Evolutionary conservation across 495 filamentous ascomycete genomes (phyloP).

Genomic region (Pyrenula massariospora): DNA sequence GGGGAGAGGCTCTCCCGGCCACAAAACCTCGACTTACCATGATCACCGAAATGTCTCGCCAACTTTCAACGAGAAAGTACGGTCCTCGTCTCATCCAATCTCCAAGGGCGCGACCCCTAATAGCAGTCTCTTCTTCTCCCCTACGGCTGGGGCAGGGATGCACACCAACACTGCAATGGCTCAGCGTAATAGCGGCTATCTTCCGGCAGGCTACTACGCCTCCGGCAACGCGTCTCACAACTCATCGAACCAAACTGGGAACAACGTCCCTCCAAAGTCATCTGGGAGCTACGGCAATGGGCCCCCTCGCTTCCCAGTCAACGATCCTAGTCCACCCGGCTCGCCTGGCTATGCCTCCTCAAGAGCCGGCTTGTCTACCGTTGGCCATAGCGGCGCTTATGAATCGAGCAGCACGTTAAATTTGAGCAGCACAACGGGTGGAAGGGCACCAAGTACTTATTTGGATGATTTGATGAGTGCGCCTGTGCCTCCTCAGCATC

Average conservation of each 20-base stretch:
- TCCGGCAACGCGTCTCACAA: conserved; percentile 42
- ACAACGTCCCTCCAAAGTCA: conserved; percentile 13
- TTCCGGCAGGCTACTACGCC: conserved; percentile 90
- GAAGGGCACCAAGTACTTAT: conserved; percentile 80
- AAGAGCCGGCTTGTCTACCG: conserved; percentile 15
- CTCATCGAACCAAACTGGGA: conserved; percentile 8
- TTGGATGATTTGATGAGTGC: conserved; percentile 85
- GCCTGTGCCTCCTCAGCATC: conserved; percentile 25
- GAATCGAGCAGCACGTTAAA: conserved; percentile 62
- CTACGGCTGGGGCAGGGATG: conserved; percentile 61
- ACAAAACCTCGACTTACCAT: not conserved
- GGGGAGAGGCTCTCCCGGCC: not conserved
- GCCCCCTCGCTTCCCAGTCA: conserved; percentile 21
- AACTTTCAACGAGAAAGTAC: conserved; percentile 37
- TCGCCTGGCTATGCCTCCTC: conserved; percentile 39
- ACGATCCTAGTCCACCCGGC: conserved; percentile 51
- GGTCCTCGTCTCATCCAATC: conserved; percentile 20
- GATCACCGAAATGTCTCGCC: not conserved
- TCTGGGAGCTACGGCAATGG: conserved; percentile 9
- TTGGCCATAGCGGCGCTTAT: conserved; percentile 21
- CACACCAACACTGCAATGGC: conserved; percentile 22
- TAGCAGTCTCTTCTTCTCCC: conserved; percentile 81
- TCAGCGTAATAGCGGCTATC: conserved; percentile 46
- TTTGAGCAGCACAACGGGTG: conserved; percentile 51
- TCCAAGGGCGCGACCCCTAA: conserved; percentile 27